Evolutionary conservation across 345 rosid genomes (phyloP), one percentile per base, ranked within the genome.

Genomic region (Populus ilicifolia): DNA sequence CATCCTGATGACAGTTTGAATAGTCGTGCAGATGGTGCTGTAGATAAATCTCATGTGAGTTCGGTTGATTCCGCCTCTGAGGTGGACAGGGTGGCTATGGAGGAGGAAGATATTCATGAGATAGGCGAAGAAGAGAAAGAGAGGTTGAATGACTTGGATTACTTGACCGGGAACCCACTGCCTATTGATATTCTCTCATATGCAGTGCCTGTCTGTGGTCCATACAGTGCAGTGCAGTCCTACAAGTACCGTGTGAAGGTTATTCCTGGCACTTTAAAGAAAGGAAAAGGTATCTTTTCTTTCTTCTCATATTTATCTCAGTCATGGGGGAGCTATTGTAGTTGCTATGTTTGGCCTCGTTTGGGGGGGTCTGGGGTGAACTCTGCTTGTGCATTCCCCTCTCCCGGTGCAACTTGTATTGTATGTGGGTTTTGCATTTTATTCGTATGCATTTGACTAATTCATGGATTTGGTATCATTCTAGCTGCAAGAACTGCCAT

Each of bases 161-260:
- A 88, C 89, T 76, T 96, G 88, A 94, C 98, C 0, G 99, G 98
- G 54, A 94, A 83, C 81, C 97, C 97, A 16, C 79, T 91, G 44
- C 88, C 95, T 33, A 89, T 71, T 1, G 98, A 96, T 81, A 87
- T 94, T 72, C 96, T 94, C 61, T 82, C 92, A 21, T 92, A 96
- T 33, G 94, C 93, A 5, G 89, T 92, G 75, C 97, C 99, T 11
- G 94, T 94, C 64, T 96, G 98, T 12, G 99, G 95, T 77, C 99
- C 99, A 5, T 96, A 96, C 77, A 89, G 82, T 70, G 96, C 98
- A 12, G 77, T 96, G 39, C 99, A 94, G 75, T 88, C 95, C 2
- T 96, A 94, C 70, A 96, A 96, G 76, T 96, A 92, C 88, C 92
- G 88, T 5, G 96, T 91, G 73, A 96, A 96, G 90, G 86, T 94